Evolutionary conservation across 1,284 basidiomycete genomes (phyloP), one percentile per base, ranked within the genome.

Genomic region (Taiwanofungus camphoratus): DNA sequence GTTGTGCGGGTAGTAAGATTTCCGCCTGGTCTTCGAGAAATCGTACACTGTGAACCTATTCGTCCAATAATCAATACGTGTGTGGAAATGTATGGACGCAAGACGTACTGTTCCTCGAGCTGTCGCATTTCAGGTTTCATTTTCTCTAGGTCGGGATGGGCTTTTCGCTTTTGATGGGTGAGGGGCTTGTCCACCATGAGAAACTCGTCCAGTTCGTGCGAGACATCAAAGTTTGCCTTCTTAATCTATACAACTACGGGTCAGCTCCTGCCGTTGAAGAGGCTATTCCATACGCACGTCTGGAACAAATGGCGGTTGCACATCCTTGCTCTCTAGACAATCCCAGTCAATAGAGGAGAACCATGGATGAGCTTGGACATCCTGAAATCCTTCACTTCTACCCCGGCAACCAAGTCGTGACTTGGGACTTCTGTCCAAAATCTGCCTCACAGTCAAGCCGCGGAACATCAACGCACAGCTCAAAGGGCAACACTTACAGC

Each of bases 201-300:
- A 58, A 97, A 84, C 65, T 98, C 95, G 61, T 99, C 94, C 5
- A 98, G 76, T 68, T 98, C 95, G 61, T 98, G 93, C 27, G 92
- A 86, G 22, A 95, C 90, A 58, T 99, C 95, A 64, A 99, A 99
- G 66, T 98, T 98, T 23, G 93, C 90, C 63, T 87, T 87, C 62
- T 93, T 92, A 61, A 84, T 81, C 90, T 95, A 39, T 37, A 42
- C 27, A 46, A 33, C 21, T 24, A 26, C 9, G n/a, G 18, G 44
- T 45, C 30, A 39, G 35, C 20, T 40, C 59, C 35, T 13, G 43
- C 39, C 38, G 46, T 37, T 34, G 23, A 35, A 26, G 27, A 41
- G 19, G 19, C 15, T 20, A 29, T 22, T 35, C 0, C 20, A 31
- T 3, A 78, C 88, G 53, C 54, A 92, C 89, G 60, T 97, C 91